Base-by-base conservation (phyloP, 805 yeast species). In the Deakozyma indianensis region DNA sequence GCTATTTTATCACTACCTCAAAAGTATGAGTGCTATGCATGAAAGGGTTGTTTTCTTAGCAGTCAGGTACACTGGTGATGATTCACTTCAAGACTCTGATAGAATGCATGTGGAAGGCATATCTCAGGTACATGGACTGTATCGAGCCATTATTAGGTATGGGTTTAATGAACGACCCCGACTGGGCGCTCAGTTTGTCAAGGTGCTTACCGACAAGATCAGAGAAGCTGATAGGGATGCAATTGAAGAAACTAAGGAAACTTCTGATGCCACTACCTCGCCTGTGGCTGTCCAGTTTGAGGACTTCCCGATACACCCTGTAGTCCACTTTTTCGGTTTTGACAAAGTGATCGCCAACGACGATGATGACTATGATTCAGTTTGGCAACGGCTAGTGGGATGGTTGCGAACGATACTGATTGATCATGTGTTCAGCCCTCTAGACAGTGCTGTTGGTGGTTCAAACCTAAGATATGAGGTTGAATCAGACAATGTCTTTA, bases 21-120 rank as follows among this genome's bases (percentile, higher is more conserved):
- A 32, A n/a, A 32, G 38, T n/a, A 32, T 32, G 38, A n/a, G 18
- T n/a, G 38, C 38, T 20, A 32, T 32, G 38, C 38, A 32, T n/a
- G 38, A 32, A n/a, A 7, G 38, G 18, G 38, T 32, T 9, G 38
- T 32, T n/a, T 32, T 32, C 18, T 20, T 32, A 7, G 38, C 38
- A 9, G 38, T 32, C 18, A 7, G 38, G 4, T 32, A 32, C 18
- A 32, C 38, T n/a, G 38, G 38, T n/a, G 38, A 32, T 32, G 38
- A 32, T 20, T 11, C 18, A 20, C 38, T 32, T 7, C 38, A 32
- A 4, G 38, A 32, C 16, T 32, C 20, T n/a, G 38, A 32, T 20
- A 14, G 38, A 9, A 32, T 32, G 38, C 38, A 32, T n/a, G 38
- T 32, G 7, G 38, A 32, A n/a, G 18, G 18, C 18, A 32, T 32